Evolutionary conservation across 2,329 filamentous ascomycete species (phyloP), one percentile per base, ranked within the genome.

Genomic region (Pleochaeta shiraiana): DNA sequence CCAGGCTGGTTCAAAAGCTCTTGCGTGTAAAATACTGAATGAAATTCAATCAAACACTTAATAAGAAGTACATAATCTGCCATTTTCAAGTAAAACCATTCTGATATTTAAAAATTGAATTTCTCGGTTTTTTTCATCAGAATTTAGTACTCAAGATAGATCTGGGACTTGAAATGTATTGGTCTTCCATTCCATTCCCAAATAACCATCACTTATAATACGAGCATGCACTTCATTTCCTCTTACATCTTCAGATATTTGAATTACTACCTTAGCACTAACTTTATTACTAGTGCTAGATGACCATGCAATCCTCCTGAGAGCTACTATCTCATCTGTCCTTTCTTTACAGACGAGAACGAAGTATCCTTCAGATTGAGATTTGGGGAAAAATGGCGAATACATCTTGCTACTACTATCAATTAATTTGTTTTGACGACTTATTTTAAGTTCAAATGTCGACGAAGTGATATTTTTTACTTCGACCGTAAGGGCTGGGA

Each of bases 311-410:
- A 93, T 82, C 33, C 93, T 79, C 79, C 95, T 97, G 67, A 98
- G 78, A 2, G 87, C 92, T 3, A 95, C 75, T 45, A 97, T 79
- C 69, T 96, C 89, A 66, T 92, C 89, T 6, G 76, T 80, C 0
- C 77, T 77, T 1, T 81, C 71, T 69, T 87, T 83, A 6, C 84
- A 85, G 0, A 95, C 80, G 26, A 97, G 72, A 16, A 93, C 82
- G 74, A 98, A 97, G 81, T 86, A 97, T 0, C 91, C 91, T 72
- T 98, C 93, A 0, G 84, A 93, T 74, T 98, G 93, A 19, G 90
- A 84, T 75, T 98, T 98, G 0, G 92, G 92, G 75, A 95, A 97
- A 26, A 82, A 81, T 2, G 95, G 92, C 0, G 93, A 90, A 70
- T 86, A 95, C 72, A 96, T 87, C 66, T 86, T 82, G 61, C 82